These are phyloP conservation scores for Stachybotrys echinatus DNA, from an alignment of 2,329 filamentous ascomycete genomes.

Conservation along the genomic window DNA sequence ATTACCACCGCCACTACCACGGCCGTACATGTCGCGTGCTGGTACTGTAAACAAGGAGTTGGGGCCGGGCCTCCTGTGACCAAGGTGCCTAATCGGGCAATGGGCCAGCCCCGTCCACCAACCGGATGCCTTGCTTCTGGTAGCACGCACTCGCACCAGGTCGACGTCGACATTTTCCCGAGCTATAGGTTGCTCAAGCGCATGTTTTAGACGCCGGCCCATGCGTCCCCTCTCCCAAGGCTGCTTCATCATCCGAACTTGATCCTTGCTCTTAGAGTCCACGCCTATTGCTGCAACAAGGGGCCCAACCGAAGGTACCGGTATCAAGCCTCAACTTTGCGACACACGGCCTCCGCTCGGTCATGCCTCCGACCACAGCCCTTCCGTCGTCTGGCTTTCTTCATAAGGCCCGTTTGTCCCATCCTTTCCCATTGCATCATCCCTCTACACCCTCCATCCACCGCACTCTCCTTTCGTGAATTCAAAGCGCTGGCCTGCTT, in stretches of 20 bases:
- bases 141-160: too few species aligned
- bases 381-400: neutral
- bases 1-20: too few species aligned
- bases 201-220: neutral
- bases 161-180: too few species aligned
- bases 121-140: too few species aligned
- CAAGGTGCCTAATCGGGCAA: too few species aligned
- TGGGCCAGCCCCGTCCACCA: too few species aligned
- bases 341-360: too few species aligned
- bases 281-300: neutral
- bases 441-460: neutral
- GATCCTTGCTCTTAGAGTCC: neutral
- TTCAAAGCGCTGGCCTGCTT: slow-evolving; percentile 12
- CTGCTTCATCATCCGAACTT: neutral
- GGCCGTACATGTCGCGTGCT: too few species aligned
- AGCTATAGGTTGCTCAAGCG: neutral
- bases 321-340: neutral
- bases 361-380: neutral
- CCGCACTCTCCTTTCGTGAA: neutral
- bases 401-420: neutral
- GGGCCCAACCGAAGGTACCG: neutral
- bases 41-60: too few species aligned
- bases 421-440: neutral
- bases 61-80: too few species aligned
- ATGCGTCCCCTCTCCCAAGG: neutral